Conservation (phyloP, 2,329 filamentous ascomycete species). For the Sodiomyces alkalinus region DNA sequence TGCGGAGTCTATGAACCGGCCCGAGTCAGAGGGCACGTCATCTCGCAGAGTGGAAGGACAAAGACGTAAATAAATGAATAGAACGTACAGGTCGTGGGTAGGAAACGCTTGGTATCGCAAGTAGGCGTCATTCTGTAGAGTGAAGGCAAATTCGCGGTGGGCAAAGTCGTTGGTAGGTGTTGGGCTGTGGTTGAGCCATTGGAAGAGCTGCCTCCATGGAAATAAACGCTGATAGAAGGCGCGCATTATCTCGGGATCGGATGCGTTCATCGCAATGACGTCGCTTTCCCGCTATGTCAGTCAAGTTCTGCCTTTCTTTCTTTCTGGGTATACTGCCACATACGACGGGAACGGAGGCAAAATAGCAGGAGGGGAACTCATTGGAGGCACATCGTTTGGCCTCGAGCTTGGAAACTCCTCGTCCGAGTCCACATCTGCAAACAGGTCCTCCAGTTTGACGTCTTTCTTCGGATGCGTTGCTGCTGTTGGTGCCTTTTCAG, state of each 20-base stretch:
- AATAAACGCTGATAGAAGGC: constrained; percentile 94
- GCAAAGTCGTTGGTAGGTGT: constrained; percentile 76
- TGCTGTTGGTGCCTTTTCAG: constrained; percentile 7
- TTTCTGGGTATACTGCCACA: constrained; percentile 11
- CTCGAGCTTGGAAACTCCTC: constrained; percentile 42
- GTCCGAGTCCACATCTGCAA: constrained; percentile 42
- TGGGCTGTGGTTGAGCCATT: constrained; percentile 93
- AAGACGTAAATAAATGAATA: too few relatives aligned
- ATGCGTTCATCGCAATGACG: constrained; percentile 28
- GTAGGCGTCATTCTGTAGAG: constrained; percentile 82
- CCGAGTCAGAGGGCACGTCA: background rate
- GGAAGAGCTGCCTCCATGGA: constrained; percentile 86
- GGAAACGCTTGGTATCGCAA: constrained; percentile 69
- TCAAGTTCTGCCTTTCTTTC: background rate
- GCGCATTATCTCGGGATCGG: constrained; percentile 73
- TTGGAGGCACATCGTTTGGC: constrained; percentile 20
- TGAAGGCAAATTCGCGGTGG: constrained; percentile 92
- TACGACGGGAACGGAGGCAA: constrained; percentile 28
- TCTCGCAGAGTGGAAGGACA: background rate
- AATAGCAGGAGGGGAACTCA: constrained; percentile 22
- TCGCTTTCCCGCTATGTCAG: constrained; percentile 13
- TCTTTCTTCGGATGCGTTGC: constrained; percentile 20
- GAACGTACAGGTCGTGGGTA: constrained; percentile 39
- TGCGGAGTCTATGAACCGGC: constrained; percentile 50
- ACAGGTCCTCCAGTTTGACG: constrained; percentile 42